phyloP scores from a whole-genome alignment of 176 grass and related monocot species.

The Avena insularis region DNA sequence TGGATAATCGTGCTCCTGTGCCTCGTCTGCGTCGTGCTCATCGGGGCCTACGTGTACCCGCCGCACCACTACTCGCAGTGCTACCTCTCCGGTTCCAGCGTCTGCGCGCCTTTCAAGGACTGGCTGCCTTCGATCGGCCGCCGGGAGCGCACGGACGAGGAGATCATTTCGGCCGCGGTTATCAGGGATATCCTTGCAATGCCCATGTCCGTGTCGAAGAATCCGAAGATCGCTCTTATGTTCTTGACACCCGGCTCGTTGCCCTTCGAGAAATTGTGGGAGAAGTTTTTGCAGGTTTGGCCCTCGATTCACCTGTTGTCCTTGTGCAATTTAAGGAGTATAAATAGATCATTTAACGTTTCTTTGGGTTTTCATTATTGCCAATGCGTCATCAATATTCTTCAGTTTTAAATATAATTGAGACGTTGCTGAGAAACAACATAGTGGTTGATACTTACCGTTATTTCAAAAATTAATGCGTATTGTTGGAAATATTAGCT shows the following conservation, averaged over 20 bases:
- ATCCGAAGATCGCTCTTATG: constrained; percentile 91
- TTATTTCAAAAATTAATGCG: background rate
- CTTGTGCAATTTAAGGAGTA: constrained; percentile 33
- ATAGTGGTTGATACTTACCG: background rate
- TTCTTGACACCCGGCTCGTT: constrained; percentile 89
- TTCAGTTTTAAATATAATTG: background rate
- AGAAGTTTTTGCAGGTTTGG: constrained; percentile 87
- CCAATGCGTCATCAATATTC: background rate
- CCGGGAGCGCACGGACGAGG: constrained; percentile 73
- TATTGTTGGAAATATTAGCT: constrained; percentile 4
- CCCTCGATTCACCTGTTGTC: background rate
- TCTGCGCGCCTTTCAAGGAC: constrained; percentile 73
- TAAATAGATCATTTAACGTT: background rate
- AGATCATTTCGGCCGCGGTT: constrained; percentile 73
- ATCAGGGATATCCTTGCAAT: constrained; percentile 77
- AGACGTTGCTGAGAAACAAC: background rate
- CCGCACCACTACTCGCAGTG: constrained; percentile 69
- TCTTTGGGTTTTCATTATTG: constrained; percentile 11
- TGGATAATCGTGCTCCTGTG: constrained; percentile 93
- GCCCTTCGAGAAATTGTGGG: constrained; percentile 96
- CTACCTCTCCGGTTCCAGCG: constrained; percentile 80
- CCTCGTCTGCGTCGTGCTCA: constrained; percentile 68
- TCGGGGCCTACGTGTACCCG: constrained; percentile 84
- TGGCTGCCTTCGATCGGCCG: constrained; percentile 68
- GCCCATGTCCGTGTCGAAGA: constrained; percentile 62